Base-by-base conservation (phyloP, 176 grass and related monocot genomes). In the Dactylis glomerata region DNA sequence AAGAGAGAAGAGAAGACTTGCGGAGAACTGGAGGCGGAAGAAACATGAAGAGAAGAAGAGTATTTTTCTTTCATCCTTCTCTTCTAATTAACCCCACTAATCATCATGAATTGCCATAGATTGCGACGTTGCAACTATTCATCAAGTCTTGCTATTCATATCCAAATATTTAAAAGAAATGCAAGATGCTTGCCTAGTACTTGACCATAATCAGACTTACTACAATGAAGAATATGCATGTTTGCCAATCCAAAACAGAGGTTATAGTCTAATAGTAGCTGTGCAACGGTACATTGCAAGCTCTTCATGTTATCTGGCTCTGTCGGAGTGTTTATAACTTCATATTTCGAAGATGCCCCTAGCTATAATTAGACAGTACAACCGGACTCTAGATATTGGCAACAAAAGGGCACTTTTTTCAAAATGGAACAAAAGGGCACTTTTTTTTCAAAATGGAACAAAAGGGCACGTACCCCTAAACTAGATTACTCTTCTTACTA, bases 21-120 rank as follows among this genome's bases (percentile, higher is more conserved):
- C 90, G 10, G 88, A 94, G 44, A 87, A 75, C 30, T 92, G 88
- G 88, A 97, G 81, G 81, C 87, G 83, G 42, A 94, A 92, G 44
- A 97, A 89, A 59, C 78, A 81, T 52, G 89, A 94, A 64, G 95
- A 94, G 72, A 94, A 92, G 87, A 97, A 92, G 84, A 42, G 95
- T 97, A 89, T 40, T 26, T 45, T 82, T 68, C 46, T 36, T 46
- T 83, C 78, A 47, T 36, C 81, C 3, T 45, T 31, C 8, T 61
- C 0, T 34, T 73, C 3, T 65, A 59, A 77, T 58, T 81, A 24
- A 6, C 31, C 34, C 45, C 9, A 50, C 34, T 88, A 70, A 20
- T 15, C 33, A 27, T 33, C 44, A 84, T 40, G 17, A 17, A 31
- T 88, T 72, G n/a, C 51, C 59, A 50, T 76, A 82, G 8, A 9